Base-by-base conservation (phyloP, 179 eudicot genomes). In the Camellia oleifera region DNA sequence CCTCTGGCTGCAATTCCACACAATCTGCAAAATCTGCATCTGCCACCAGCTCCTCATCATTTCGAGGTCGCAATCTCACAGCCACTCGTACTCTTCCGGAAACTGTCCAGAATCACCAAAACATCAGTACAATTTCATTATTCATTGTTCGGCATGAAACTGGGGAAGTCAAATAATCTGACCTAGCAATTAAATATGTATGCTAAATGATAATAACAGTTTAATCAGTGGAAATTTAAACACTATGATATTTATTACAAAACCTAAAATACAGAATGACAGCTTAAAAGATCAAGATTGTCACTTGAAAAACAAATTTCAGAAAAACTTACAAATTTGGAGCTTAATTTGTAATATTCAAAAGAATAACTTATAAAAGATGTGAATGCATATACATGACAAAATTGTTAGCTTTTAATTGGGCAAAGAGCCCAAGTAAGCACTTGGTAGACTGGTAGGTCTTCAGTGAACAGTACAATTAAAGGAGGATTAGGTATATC, bases 21-120 rank as follows among this genome's bases (percentile, higher is more conserved):
- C 98, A 96, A 73, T 96, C 99, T 63, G 98, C 98, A 88, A 89
- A 96, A 88, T 96, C 99, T 76, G 99, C 97, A 91, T 94, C 98
- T 60, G 97, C 88, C 68, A 79, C 93, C 88, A 84, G 78, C 88
- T 96, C 99, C 88, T 94, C 98, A 50, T 93, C 83, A 92, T 96
- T 96, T 80, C 88, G 91, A 78, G 99, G 99, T 81, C 99, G 90
- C 86, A 96, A 83, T 88, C 98, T 92, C 79, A 96, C 97, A 83
- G 99, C 97, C 78, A 96, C 99, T 62, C 97, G 88, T 62, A 96
- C 99, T 89, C 99, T 90, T 74, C 97, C 98, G 72, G 96, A 77
- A 84, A 90, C 91, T 88, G 82, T 76, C 20, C 78, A 75, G 45
- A 65, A 67, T 45, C 54, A 84, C 23, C 18, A 40, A 71, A 60